phyloP scores from a whole-genome alignment of 352 stramenopile genomes.

The Poterioochromonas sp. region DNA sequence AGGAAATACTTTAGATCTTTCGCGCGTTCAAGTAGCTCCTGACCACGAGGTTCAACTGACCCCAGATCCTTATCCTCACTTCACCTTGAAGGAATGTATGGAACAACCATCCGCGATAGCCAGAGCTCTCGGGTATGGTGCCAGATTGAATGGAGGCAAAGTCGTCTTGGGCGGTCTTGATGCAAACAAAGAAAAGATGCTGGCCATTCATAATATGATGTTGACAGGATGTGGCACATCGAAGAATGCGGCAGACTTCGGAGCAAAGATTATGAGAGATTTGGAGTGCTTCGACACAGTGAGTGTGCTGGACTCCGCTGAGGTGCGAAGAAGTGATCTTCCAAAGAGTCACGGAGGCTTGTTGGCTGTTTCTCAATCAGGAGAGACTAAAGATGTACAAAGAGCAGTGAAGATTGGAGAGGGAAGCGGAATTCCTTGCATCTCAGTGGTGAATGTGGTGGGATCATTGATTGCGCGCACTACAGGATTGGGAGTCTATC shows the following conservation, averaged over 20 bases:
- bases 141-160: slow-evolving; percentile 78
- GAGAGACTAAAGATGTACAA: slow-evolving; percentile 93
- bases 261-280: slow-evolving; percentile 90
- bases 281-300: slow-evolving; percentile 85
- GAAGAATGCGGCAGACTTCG: slow-evolving; percentile 85
- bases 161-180: slow-evolving; percentile 88
- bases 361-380: slow-evolving; percentile 93
- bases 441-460: slow-evolving; percentile 93
- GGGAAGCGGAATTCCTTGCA: slow-evolving; percentile 59
- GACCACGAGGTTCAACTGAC: slow-evolving; percentile 86
- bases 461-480: slow-evolving; percentile 89
- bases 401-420: slow-evolving; percentile 76
- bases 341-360: slow-evolving; percentile 70
- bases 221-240: slow-evolving; percentile 87
- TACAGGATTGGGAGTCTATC: slow-evolving; percentile 87
- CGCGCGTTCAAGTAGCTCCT: slow-evolving; percentile 71
- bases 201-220: slow-evolving; percentile 79
- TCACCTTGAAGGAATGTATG: slow-evolving; percentile 75
- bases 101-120: slow-evolving; percentile 92
- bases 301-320: slow-evolving; percentile 73
- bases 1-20: slow-evolving; percentile 84
- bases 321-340: slow-evolving; percentile 65
- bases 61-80: slow-evolving; percentile 85
- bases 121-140: slow-evolving; percentile 80
- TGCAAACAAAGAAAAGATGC: slow-evolving; percentile 61